Conservation (phyloP, 768 basidiomycete species). For the Phylloporus arenicola region DNA sequence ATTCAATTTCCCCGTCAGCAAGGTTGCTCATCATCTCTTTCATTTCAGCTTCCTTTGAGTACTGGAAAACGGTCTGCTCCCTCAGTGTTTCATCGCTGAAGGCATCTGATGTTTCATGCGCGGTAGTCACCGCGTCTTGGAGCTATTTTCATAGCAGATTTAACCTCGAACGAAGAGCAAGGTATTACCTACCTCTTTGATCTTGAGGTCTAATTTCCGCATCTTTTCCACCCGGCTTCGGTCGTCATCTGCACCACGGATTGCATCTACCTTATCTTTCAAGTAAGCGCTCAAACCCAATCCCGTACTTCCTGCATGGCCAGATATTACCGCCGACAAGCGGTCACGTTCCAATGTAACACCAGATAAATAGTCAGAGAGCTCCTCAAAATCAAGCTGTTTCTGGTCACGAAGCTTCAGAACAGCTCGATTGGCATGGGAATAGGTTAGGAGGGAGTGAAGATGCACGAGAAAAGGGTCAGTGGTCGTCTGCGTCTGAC, state of each 20-base stretch:
- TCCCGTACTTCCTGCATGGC: conserved; percentile 81
- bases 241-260: conserved; percentile 92
- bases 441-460: conserved; percentile 90
- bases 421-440: conserved; percentile 88
- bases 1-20: conserved; percentile 93
- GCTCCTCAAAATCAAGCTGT: conserved; percentile 96
- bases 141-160: conserved; percentile 45
- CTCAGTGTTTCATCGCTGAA: conserved; percentile 93
- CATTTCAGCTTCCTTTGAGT: conserved; percentile 92
- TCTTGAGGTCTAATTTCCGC: conserved; percentile 86
- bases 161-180: not conserved
- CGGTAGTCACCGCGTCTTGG: conserved; percentile 92
- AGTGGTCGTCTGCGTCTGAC: conserved; percentile 80
- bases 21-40: conserved; percentile 87
- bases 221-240: conserved; percentile 89
- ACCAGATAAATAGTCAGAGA: conserved; percentile 91
- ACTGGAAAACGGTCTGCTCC: conserved; percentile 88
- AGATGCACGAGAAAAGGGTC: conserved; percentile 89
- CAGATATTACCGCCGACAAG: conserved; percentile 81
- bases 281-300: conserved; percentile 85
- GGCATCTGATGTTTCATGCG: conserved; percentile 92
- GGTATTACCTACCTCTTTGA: conserved; percentile 71
- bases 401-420: conserved; percentile 96
- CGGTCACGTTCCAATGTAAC: conserved; percentile 91
- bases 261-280: conserved; percentile 85